Conservation (phyloP, 2,329 filamentous ascomycete genomes). For the Apiospora sp. region DNA sequence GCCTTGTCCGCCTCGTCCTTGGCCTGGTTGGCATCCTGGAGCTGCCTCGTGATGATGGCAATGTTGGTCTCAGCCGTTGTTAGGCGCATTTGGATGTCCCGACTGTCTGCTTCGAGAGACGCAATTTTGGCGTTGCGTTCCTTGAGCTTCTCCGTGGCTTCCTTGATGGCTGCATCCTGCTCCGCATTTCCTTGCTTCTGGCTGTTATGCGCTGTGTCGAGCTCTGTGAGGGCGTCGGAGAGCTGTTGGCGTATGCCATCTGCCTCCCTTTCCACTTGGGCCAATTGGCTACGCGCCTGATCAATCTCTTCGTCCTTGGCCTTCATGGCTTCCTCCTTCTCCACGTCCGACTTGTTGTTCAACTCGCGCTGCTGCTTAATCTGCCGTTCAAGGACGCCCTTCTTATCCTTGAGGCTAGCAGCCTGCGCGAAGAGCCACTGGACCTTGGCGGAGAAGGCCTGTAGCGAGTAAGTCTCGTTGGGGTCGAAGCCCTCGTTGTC, state of each 20-base stretch:
- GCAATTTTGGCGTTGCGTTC: constrained; percentile 54
- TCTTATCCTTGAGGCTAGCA: constrained; percentile 84
- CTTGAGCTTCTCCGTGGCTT: constrained; percentile 49
- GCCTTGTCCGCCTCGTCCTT: constrained; percentile 41
- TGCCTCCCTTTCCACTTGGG: constrained; percentile 44
- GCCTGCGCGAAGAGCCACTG: constrained; percentile 80
- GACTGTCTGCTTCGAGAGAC: constrained; percentile 51
- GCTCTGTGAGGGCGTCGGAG: constrained; percentile 54
- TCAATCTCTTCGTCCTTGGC: constrained; percentile 65
- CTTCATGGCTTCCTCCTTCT: constrained; percentile 71
- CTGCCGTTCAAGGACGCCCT: constrained; percentile 86
- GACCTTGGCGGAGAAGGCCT: constrained; percentile 80
- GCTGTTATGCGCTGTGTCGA: constrained; percentile 50
- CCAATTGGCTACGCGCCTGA: constrained; percentile 42
- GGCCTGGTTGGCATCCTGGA: constrained; percentile 44
- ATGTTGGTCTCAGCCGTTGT: constrained; percentile 48
- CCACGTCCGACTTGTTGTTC: constrained; percentile 83
- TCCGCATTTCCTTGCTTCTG: constrained; percentile 43
- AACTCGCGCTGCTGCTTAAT: constrained; percentile 95
- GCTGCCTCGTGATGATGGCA: constrained; percentile 46
- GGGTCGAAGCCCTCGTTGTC: constrained; percentile 67
- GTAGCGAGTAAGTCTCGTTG: constrained; percentile 73
- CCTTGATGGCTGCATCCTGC: constrained; percentile 45
- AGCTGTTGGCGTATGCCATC: constrained; percentile 57
- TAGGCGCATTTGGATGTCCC: constrained; percentile 49